Conservation (phyloP, 2,329 filamentous ascomycete genomes). For the Calonectria pseudoreteaudii region DNA sequence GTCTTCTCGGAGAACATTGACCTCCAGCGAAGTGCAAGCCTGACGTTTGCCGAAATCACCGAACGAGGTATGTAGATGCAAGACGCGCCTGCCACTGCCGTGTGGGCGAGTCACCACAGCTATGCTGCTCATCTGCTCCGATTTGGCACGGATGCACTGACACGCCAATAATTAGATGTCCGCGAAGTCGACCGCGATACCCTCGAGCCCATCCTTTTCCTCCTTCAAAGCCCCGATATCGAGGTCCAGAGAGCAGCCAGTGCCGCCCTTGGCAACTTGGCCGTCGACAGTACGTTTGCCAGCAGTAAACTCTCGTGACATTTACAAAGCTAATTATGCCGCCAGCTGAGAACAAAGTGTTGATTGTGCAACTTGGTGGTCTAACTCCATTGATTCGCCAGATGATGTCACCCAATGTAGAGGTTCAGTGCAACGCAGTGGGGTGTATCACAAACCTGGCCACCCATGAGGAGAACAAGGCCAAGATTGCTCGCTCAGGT, state of each 20-base stretch:
- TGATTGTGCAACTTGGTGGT: conserved; percentile 93
- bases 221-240: conserved; percentile 94
- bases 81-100: not conserved
- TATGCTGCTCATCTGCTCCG: not conserved
- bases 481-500: conserved; percentile 95
- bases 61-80: conserved; percentile 80
- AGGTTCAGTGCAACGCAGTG: conserved; percentile 98
- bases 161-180: conserved; percentile 75
- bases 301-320: not conserved
- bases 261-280: conserved; percentile 93
- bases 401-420: conserved; percentile 98
- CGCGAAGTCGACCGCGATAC: conserved; percentile 95
- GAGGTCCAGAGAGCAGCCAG: conserved; percentile 97
- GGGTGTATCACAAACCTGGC: conserved; percentile 98
- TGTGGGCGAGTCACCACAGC: not conserved
- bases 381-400: conserved; percentile 93
- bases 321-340: conserved; percentile 43
- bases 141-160: conserved; percentile 21
- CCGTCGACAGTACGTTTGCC: conserved; percentile 85
- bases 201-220: conserved; percentile 93
- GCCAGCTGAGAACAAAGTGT: conserved; percentile 94
- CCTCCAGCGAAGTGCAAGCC: conserved; percentile 93
- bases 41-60: conserved; percentile 99
- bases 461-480: conserved; percentile 99
- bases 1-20: conserved; percentile 99